Conservation (phyloP, 2,329 filamentous ascomycete genomes). For the Teratosphaeriaceae sp. region DNA sequence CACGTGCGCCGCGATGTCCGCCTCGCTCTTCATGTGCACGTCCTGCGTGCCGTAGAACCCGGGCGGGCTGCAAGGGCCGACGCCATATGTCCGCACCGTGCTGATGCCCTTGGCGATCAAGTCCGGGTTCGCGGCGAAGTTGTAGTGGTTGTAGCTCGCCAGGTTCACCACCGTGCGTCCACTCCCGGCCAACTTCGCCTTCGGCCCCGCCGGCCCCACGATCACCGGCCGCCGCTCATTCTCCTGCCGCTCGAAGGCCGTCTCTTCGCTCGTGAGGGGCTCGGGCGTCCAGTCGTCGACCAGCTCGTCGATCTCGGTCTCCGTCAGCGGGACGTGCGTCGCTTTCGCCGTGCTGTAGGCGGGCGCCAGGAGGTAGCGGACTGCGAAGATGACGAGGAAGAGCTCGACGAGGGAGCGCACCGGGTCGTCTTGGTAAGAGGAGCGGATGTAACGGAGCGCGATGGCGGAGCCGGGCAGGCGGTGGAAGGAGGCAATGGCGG, state of each 20-base stretch:
- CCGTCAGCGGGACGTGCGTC: constrained; percentile 80
- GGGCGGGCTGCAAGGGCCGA: constrained; percentile 91
- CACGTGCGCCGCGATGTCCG: constrained; percentile 84
- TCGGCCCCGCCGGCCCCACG: constrained; percentile 82
- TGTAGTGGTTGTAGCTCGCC: constrained; percentile 95
- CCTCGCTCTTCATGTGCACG: constrained; percentile 94
- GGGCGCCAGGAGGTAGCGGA: constrained; percentile 84
- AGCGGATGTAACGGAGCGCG: constrained; percentile 88
- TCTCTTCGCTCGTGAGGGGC: constrained; percentile 71
- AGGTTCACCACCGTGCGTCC: constrained; percentile 90
- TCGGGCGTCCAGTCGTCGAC: constrained; percentile 96
- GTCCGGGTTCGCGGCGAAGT: constrained; percentile 85
- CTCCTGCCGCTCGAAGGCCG: constrained; percentile 69
- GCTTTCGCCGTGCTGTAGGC: constrained; percentile 88
- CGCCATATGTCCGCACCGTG: constrained; percentile 88
- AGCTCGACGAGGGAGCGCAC: constrained; percentile 90
- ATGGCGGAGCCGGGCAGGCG: constrained; percentile 91
- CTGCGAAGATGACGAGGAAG: constrained; percentile 88
- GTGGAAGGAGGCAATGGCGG: constrained; percentile 61
- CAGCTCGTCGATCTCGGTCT: constrained; percentile 96
- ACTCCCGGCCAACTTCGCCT: constrained; percentile 60
- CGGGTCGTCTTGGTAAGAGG: constrained; percentile 95
- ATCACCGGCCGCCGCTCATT: constrained; percentile 81
- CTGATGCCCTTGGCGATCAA: constrained; percentile 94
- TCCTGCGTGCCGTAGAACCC: constrained; percentile 99